These are phyloP conservation scores for Fusarium haematococcum DNA, from an alignment of 2,329 filamentous ascomycete species.

Conservation along the genomic window DNA sequence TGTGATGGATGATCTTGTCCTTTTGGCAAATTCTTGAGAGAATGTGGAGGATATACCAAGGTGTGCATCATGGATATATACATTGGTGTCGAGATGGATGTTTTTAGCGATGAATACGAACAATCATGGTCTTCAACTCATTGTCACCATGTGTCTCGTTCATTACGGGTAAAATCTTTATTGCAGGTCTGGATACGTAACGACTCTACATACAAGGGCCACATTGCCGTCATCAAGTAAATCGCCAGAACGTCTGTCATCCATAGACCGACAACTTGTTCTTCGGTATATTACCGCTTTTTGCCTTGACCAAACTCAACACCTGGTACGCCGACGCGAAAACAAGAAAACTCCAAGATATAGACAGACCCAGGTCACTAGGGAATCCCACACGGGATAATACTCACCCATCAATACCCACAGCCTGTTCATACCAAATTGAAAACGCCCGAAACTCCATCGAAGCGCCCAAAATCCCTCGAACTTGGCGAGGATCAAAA, in stretches of 20 bases:
- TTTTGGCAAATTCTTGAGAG: conserved; percentile 16
- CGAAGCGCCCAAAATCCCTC: background rate
- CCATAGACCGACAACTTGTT: background rate
- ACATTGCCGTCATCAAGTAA: background rate
- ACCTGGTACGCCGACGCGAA: conserved; percentile 3
- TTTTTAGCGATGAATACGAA: conserved; percentile 11
- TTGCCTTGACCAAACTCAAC: background rate
- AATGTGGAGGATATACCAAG: conserved; percentile 41
- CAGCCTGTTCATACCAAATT: background rate
- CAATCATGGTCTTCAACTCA: background rate
- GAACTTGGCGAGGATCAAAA: background rate
- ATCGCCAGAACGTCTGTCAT: background rate
- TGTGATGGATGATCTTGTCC: background rate
- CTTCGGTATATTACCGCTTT: background rate
- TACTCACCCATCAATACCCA: background rate
- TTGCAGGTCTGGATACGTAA: background rate
- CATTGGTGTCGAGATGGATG: conserved; percentile 2
- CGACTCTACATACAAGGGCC: background rate
- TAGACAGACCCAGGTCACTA: background rate
- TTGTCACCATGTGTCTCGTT: no score
- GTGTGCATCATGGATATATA: conserved; percentile 16
- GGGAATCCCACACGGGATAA: background rate
- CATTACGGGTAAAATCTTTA: background rate
- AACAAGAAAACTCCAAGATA: background rate
- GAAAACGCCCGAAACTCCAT: background rate